A percentile compares a stretch with the other conserved stretches of the same genome.
phyloP scores from a whole-genome alignment of 2,329 filamentous ascomycete species.

The Apiospora hydei region DNA sequence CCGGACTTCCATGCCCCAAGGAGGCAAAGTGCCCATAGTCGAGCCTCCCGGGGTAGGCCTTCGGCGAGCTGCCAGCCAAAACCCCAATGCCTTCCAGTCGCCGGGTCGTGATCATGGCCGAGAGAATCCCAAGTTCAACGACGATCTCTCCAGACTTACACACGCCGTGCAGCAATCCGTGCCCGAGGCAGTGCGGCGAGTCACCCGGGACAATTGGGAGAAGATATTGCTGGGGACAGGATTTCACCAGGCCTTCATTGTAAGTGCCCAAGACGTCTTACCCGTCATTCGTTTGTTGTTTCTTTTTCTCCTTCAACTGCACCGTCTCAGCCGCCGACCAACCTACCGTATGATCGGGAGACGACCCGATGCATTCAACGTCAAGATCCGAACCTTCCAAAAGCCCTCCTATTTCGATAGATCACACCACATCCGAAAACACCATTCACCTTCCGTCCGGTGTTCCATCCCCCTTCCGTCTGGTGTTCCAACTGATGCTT shows the following conservation, averaged over 20 bases:
- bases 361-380: background rate
- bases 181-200: constrained; percentile 55
- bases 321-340: background rate
- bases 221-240: constrained; percentile 58
- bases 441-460: background rate
- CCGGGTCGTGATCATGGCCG: constrained; percentile 40
- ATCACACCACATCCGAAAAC: background rate
- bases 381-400: background rate
- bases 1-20: background rate
- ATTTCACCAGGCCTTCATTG: constrained; percentile 60
- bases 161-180: constrained; percentile 50
- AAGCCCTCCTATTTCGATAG: background rate
- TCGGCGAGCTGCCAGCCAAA: constrained; percentile 23
- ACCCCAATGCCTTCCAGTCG: constrained; percentile 43
- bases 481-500: background rate
- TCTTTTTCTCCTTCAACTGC: background rate
- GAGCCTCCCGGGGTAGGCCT: constrained; percentile 31
- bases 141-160: constrained; percentile 49
- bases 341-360: background rate
- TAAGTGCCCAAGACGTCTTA: constrained; percentile 44
- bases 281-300: background rate
- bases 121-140: constrained; percentile 44
- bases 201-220: constrained; percentile 58
- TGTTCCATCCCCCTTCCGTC: background rate
- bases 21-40: constrained; percentile 33